Base-by-base conservation (phyloP, 1,284 basidiomycete genomes). In the Heterobasidion parviporum region DNA sequence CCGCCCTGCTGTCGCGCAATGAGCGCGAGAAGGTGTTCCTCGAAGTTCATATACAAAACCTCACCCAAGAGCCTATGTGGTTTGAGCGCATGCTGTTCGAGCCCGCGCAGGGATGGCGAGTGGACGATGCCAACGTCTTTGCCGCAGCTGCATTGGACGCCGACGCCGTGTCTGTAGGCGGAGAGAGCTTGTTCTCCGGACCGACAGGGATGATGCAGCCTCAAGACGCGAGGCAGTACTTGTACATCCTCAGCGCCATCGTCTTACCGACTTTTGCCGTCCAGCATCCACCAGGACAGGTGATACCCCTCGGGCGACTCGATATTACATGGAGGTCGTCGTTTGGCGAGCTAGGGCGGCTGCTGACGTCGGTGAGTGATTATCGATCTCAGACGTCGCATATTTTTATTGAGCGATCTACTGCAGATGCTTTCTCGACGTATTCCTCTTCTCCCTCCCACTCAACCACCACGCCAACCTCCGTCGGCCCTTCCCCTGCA, bases 1-100 rank as follows among this genome's bases (percentile, higher is more conserved):
- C 86, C 26, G 85, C 89, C 1, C 60, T 83, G 5, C 72, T 92
- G 12, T 78, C 81, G 7, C 70, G 76, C 3, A 52, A 64, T 3
- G 84, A 89, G 62, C 78, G 89, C 46, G 83, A 89, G 52, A 89
- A 91, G 59, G 78, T 93, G 20, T 93, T 92, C 66, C 81, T 94
- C 16, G 92, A 95, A 67, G 82, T 94, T 0, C 88, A 94, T 63
- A 85, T 94, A 35, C 92, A 94, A 66, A 95, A 95, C 63, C 72
- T 87, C 54, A 91, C 89, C 0, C 79, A 80, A 54, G 85, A 87
- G 15, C 79, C 85, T 0, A 80, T 94, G 70, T 82, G 81, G 71
- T 88, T 95, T 56, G 86, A 90, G 60, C 76, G 77, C 15, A 85
- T 94, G 73, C 70, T 74, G 10, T 80, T 95, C 54, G 87, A 92